These are phyloP conservation scores for Globisporangium nagaii DNA, from an alignment of 352 stramenopile genomes.

Conservation along the genomic window DNA sequence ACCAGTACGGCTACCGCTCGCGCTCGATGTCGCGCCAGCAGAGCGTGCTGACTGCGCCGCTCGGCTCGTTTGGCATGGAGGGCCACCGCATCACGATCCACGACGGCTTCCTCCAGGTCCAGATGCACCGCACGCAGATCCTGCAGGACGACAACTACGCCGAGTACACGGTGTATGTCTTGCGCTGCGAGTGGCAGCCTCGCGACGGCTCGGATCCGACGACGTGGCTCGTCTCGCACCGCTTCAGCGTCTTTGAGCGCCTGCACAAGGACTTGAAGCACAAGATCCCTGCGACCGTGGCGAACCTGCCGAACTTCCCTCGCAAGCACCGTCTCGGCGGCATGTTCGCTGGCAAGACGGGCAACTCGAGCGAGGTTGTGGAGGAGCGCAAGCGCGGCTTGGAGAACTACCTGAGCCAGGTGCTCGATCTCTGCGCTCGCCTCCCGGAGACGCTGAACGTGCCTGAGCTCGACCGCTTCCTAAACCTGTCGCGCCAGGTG, in stretches of 20 bases:
- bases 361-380: slow-evolving; percentile 83
- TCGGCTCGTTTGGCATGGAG: slow-evolving; percentile 75
- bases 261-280: slow-evolving; percentile 73
- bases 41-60: slow-evolving; percentile 55
- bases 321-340: slow-evolving; percentile 82
- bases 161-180: slow-evolving; percentile 87
- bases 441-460: slow-evolving; percentile 78
- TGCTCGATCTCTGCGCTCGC: slow-evolving; percentile 77
- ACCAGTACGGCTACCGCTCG: slow-evolving; percentile 52
- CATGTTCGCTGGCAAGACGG: slow-evolving; percentile 80
- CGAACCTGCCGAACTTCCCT: slow-evolving; percentile 61
- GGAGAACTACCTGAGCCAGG: slow-evolving; percentile 78
- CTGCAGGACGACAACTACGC: slow-evolving; percentile 87
- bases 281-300: slow-evolving; percentile 64
- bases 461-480: slow-evolving; percentile 80
- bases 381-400: slow-evolving; percentile 79
- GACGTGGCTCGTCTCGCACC: slow-evolving; percentile 67
- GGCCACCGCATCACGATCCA: slow-evolving; percentile 79
- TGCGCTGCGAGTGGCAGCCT: slow-evolving; percentile 79
- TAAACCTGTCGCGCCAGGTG: slow-evolving; percentile 83
- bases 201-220: slow-evolving; percentile 47
- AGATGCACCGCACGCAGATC: slow-evolving; percentile 83
- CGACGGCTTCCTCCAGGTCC: slow-evolving; percentile 77
- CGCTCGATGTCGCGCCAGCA: slow-evolving; percentile 57
- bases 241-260: slow-evolving; percentile 66